These are phyloP conservation scores for Guadua angustifolia DNA, from an alignment of 176 grass and related monocot genomes.

Conservation along the genomic window DNA sequence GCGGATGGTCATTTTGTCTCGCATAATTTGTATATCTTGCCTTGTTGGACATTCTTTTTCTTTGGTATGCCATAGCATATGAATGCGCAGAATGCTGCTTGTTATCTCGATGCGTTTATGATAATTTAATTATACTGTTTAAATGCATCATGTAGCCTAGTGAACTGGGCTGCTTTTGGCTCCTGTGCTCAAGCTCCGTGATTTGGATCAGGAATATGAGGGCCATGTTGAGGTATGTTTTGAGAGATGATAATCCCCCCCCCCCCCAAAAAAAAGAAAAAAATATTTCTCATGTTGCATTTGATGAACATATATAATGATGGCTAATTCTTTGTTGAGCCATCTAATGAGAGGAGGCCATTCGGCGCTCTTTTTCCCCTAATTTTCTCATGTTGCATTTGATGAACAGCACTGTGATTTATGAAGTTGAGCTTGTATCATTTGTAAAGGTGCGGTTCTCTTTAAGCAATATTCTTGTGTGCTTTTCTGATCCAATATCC, in stretches of 20 bases:
- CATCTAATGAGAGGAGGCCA: conserved; percentile 44
- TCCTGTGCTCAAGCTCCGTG: neutral
- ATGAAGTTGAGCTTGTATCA: conserved; percentile 88
- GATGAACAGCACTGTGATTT: conserved; percentile 71
- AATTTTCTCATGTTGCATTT: too few relatives aligned
- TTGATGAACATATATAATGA: neutral
- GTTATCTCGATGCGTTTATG: too few relatives aligned
- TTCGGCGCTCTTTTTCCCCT: conserved; percentile 64
- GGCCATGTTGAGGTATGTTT: conserved; percentile 69
- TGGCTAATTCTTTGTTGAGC: neutral
- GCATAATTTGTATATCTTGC: too few relatives aligned
- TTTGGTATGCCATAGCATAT: too few relatives aligned
- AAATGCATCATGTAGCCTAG: too few relatives aligned
- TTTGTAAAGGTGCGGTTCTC: conserved; percentile 73
- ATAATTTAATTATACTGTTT: too few relatives aligned
- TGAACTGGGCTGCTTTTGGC: too few relatives aligned
- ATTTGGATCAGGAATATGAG: conserved; percentile 75
- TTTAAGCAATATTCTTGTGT: neutral
- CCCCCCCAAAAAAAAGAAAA: too few relatives aligned
- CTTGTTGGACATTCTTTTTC: too few relatives aligned
- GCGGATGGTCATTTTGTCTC: too few relatives aligned
- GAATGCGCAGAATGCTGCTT: too few relatives aligned
- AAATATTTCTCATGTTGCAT: neutral
- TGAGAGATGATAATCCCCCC: neutral
- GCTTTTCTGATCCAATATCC: neutral